phyloP scores from a whole-genome alignment of 2,329 filamentous ascomycete genomes.

The Neospermospora avenae region DNA sequence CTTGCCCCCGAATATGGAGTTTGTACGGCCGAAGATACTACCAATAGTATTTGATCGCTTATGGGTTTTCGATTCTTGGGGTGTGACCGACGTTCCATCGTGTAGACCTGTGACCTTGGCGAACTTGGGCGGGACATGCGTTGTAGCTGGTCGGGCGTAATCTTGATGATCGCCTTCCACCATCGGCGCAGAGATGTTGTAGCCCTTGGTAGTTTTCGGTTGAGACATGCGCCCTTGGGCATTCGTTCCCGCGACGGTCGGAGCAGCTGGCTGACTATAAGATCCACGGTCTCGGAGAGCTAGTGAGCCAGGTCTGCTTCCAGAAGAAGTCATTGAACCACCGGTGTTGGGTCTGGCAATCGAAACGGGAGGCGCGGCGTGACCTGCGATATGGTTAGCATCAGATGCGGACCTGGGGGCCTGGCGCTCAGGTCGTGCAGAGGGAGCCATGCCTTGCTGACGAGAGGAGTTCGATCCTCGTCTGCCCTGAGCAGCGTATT shows the following conservation, averaged over 20 bases:
- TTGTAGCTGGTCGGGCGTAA: constrained; percentile 59
- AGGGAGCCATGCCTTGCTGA: constrained; percentile 43
- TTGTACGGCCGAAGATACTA: constrained; percentile 79
- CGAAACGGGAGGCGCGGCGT: constrained; percentile 43
- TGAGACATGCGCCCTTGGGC: constrained; percentile 88
- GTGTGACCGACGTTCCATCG: constrained; percentile 34
- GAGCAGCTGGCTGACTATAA: constrained; percentile 85
- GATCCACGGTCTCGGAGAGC: constrained; percentile 70
- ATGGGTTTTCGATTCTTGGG: constrained; percentile 46
- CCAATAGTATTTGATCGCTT: constrained; percentile 73
- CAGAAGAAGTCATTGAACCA: constrained; percentile 69
- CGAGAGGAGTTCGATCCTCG: constrained; percentile 30
- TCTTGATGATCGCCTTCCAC: constrained; percentile 49
- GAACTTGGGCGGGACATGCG: constrained; percentile 53
- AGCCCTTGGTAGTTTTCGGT: constrained; percentile 59
- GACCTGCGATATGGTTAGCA: constrained; percentile 47
- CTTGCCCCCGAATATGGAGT: constrained; percentile 71
- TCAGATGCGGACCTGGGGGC: constrained; percentile 54
- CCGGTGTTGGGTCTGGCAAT: constrained; percentile 71
- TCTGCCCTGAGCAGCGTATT: constrained; percentile 44
- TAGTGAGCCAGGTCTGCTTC: constrained; percentile 42
- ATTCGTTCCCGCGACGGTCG: constrained; percentile 83
- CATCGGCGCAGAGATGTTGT: constrained; percentile 68
- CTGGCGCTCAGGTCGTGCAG: constrained; percentile 46
- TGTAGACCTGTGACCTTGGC: constrained; percentile 51